A percentile compares a stretch with the other conserved stretches of the same genome.
phyloP scores from a whole-genome alignment of 1,139 yeast species.

The Hyphopichia burtonii region DNA sequence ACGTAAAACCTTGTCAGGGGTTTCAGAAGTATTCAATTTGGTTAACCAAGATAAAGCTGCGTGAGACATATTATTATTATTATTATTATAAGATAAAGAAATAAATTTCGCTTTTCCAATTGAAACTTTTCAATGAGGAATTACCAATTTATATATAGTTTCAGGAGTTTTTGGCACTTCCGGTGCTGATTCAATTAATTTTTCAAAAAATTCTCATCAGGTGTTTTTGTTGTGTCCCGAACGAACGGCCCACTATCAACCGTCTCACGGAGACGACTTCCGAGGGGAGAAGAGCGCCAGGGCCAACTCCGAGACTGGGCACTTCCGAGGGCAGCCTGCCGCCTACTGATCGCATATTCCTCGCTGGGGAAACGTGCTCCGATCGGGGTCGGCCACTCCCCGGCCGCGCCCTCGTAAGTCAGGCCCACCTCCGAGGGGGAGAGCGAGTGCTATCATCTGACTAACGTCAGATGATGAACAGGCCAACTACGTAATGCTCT shows the following conservation, averaged over 20 bases:
- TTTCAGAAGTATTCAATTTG: constrained; percentile 68
- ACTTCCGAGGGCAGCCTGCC: too few relatives aligned
- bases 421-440: too few relatives aligned
- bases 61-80: constrained; percentile 23
- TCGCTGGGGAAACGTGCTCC: neutral
- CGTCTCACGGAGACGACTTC: neutral
- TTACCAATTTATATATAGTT: neutral
- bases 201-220: neutral
- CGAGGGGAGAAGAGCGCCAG: neutral
- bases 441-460: too few relatives aligned
- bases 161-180: too few relatives aligned
- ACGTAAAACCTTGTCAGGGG: constrained; percentile 85
- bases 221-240: neutral
- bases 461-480: too few relatives aligned
- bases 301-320: too few relatives aligned
- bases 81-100: neutral
- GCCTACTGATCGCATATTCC: too few relatives aligned
- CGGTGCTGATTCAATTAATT: too few relatives aligned
- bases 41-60: constrained; percentile 70
- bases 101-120: too few relatives aligned
- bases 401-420: too few relatives aligned
- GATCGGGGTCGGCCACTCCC: neutral
- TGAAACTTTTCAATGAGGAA: too few relatives aligned
- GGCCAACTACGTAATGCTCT: too few relatives aligned
- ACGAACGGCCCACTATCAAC: constrained; percentile 2